phyloP scores from a whole-genome alignment of 495 filamentous ascomycete genomes.

The Aspergillus bertholletiae region DNA sequence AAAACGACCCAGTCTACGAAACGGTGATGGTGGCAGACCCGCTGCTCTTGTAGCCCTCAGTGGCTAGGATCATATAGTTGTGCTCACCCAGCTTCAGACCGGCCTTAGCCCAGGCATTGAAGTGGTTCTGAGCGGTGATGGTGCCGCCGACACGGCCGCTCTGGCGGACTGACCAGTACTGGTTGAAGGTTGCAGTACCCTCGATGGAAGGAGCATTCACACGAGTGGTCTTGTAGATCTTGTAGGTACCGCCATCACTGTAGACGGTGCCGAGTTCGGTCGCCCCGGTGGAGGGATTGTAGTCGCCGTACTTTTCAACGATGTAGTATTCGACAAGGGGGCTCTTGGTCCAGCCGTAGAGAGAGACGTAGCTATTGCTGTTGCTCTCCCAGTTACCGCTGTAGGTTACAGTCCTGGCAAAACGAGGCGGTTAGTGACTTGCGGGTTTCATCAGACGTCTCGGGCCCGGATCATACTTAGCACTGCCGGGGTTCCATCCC shows the following conservation, averaged over 20 bases:
- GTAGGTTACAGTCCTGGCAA: slow-evolving; percentile 48
- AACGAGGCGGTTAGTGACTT: background rate
- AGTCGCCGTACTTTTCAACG: slow-evolving; percentile 53
- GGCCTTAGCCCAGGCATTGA: slow-evolving; percentile 53
- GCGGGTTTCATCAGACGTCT: background rate
- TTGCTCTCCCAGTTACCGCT: slow-evolving; percentile 49
- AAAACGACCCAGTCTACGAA: no score
- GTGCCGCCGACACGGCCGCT: slow-evolving; percentile 51
- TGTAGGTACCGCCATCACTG: slow-evolving; percentile 60
- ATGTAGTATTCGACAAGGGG: slow-evolving; percentile 65
- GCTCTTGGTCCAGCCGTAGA: slow-evolving; percentile 62
- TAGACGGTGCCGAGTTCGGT: slow-evolving; percentile 50
- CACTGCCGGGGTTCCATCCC: slow-evolving; percentile 54
- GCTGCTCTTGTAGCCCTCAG: slow-evolving; percentile 55
- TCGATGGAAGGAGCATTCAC: slow-evolving; percentile 56
- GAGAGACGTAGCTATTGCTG: slow-evolving; percentile 55
- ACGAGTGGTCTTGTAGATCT: slow-evolving; percentile 57
- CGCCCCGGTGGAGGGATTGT: slow-evolving; percentile 44
- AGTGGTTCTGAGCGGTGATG: slow-evolving; percentile 53
- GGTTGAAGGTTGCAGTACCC: slow-evolving; percentile 58
- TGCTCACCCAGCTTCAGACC: slow-evolving; percentile 47
- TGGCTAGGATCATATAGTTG: slow-evolving; percentile 59
- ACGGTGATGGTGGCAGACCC: slow-evolving; percentile 49
- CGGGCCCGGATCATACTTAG: slow-evolving; percentile 24
- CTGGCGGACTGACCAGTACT: slow-evolving; percentile 60